Evolutionary conservation across 768 basidiomycete species (phyloP), one percentile per base, ranked within the genome.

Genomic region (Panaeolus papilionaceus): DNA sequence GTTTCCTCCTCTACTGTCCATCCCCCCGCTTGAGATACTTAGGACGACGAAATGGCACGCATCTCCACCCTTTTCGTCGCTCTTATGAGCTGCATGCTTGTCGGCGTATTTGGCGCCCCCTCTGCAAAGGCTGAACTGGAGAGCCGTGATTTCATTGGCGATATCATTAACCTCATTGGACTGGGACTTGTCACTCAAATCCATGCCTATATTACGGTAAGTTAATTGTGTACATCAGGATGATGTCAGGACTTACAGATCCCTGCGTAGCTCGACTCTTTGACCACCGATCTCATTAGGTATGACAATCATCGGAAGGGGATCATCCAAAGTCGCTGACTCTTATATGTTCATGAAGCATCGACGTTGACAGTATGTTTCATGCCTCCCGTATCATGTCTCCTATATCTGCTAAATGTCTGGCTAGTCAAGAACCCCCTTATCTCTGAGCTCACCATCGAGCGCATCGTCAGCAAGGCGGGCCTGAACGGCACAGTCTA

Each of bases 401-500:
- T 42, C 40, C 38, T 44, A 2, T 38, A 12, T 3, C 40, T 61
- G 47, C 18, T 62, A 12, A 40, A 11, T 54, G 40, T 66, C 62
- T 20, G 5, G 49, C 45, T 64, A 82, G 81, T 79, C 45, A 74
- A 78, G 40, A 84, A 82, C 73, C 80, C 80, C 3, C 78, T 82
- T 49, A 70, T 80, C 61, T 65, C 83, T 42, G 83, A 84, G 63
- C 77, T 86, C 49, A 82, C 79, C 38, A 78, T 86, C 67, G 79
- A 82, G 67, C 73, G 79, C 61, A 78, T 85, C 20, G 75, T 77
- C 58, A 77, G 77, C 69, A 73, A 82, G 54, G 84, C 83, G 6
- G 83, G 84, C 1, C 73, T 90, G 63, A 81, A 88, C 65, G 84
- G 82, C 23, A 82, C 83, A 40, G 81, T 79, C 39, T 92, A 82